phyloP scores from a whole-genome alignment of 495 filamentous ascomycete species.

The Venustampulla echinocandica region DNA sequence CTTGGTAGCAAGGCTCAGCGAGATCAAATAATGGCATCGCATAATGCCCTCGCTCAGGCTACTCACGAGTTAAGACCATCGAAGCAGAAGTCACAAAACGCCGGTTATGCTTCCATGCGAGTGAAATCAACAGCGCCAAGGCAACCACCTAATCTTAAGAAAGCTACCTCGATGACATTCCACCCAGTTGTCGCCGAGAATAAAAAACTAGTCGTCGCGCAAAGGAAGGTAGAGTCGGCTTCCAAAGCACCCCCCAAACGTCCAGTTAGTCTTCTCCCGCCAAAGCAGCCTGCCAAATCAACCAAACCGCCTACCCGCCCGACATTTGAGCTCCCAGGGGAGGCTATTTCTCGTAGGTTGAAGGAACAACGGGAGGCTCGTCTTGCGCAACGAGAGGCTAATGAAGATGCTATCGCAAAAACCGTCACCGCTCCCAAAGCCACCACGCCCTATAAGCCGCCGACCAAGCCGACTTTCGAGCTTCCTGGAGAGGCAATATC shows the following conservation, averaged over 20 bases:
- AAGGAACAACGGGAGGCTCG: constrained; percentile 45
- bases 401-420: constrained; percentile 8
- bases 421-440: constrained; percentile 8
- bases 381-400: constrained; percentile 25
- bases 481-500: constrained; percentile 67
- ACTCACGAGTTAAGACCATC: background rate
- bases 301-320: constrained; percentile 55
- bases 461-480: constrained; percentile 56
- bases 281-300: constrained; percentile 42
- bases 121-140: constrained; percentile 14
- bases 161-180: constrained; percentile 14
- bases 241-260: constrained; percentile 24
- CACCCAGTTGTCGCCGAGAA: background rate
- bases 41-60: background rate
- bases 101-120: constrained; percentile 8
- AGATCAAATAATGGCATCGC: background rate
- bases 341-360: constrained; percentile 55
- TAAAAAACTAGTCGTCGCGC: constrained; percentile 15
- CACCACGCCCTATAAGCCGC: constrained; percentile 49
- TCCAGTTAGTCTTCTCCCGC: constrained; percentile 35
- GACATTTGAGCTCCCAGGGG: constrained; percentile 62
- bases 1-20: background rate
- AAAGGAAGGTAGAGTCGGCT: constrained; percentile 5
- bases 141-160: constrained; percentile 8
- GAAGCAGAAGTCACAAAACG: background rate